Conservation (phyloP, 2,329 filamentous ascomycete species). For the Ophiocordyceps robertsii region DNA sequence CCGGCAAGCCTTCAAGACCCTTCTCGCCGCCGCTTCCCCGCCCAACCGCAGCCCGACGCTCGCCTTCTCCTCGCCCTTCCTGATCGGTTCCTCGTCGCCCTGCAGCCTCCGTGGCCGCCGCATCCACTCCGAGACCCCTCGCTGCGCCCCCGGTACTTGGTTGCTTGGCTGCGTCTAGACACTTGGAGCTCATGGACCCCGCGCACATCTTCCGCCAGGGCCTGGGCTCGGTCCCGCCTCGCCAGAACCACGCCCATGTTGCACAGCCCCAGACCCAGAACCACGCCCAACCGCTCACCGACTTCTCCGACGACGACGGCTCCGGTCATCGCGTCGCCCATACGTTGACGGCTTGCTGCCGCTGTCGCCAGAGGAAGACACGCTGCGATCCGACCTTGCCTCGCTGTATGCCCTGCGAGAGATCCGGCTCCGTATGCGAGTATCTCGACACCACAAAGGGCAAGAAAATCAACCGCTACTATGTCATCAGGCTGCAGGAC, state of each 20-base stretch:
- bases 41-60: conserved; percentile 1
- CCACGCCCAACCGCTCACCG: conserved; percentile 20
- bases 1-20: not conserved
- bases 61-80: not conserved
- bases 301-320: conserved; percentile 34
- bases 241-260: conserved; percentile 18
- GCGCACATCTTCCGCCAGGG: conserved; percentile 47
- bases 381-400: conserved; percentile 89
- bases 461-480: conserved; percentile 74
- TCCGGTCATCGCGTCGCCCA: conserved; percentile 55
- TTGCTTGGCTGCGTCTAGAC: no score
- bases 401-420: conserved; percentile 82
- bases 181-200: conserved; percentile 37
- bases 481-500: conserved; percentile 85
- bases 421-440: conserved; percentile 82
- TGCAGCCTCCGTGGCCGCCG: not conserved
- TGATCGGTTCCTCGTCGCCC: not conserved
- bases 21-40: not conserved
- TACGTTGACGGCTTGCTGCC: conserved; percentile 67
- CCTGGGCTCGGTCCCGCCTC: conserved; percentile 30
- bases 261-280: conserved; percentile 17
- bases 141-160: not conserved
- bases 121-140: not conserved
- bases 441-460: conserved; percentile 88
- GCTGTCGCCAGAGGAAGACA: conserved; percentile 87